Evolutionary conservation across 495 filamentous ascomycete species (phyloP).

Genomic region (Penicillium pulvis): DNA sequence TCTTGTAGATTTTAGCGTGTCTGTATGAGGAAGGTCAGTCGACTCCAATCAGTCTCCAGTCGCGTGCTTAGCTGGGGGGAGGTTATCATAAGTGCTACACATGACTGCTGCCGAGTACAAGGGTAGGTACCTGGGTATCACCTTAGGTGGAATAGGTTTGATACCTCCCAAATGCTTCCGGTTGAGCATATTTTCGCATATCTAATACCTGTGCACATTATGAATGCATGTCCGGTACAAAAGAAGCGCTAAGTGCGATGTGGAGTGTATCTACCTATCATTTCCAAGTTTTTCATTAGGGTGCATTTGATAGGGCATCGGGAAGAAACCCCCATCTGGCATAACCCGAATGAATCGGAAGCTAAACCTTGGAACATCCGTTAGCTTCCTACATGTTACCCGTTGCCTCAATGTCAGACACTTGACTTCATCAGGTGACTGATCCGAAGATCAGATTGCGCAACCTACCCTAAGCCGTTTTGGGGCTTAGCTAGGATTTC

Average conservation of each 20-base stretch:
- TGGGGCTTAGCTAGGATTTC: background rate
- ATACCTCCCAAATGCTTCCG: background rate
- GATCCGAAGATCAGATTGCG: conserved; percentile 10
- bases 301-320: conserved; percentile 8
- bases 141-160: background rate
- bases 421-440: conserved; percentile 8
- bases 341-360: conserved; percentile 7
- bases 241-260: background rate
- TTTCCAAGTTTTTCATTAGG: background rate
- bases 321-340: background rate
- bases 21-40: conserved; percentile 8
- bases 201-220: background rate
- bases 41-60: background rate
- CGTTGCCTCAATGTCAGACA: background rate
- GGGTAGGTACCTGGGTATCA: background rate
- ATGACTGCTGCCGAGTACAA: background rate
- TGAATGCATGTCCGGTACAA: conserved; percentile 1
- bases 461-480: conserved; percentile 3
- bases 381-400: background rate
- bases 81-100: background rate
- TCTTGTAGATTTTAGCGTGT: conserved; percentile 8
- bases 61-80: background rate
- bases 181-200: background rate
- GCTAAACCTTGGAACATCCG: background rate
- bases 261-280: conserved; percentile 4